Conservation (phyloP, 495 filamentous ascomycete species). For the Hypomontagnella submonticulosa region DNA sequence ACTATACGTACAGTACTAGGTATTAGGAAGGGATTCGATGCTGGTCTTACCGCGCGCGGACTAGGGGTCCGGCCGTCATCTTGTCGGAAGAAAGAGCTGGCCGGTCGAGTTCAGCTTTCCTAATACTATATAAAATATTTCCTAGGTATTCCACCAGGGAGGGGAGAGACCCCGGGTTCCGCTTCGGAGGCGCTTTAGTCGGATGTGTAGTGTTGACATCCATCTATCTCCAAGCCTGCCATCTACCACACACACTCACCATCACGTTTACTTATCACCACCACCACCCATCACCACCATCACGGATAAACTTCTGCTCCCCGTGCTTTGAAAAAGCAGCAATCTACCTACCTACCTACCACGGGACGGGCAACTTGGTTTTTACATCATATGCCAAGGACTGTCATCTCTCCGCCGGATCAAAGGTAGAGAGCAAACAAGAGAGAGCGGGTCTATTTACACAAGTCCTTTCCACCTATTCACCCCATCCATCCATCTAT, state of each 20-base stretch:
- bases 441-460: conserved; percentile 27
- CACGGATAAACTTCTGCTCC: conserved; percentile 8
- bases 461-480: conserved; percentile 9
- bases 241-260: conserved; percentile 32
- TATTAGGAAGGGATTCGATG: no score
- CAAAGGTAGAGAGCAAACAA: conserved; percentile 25
- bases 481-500: conserved; percentile 15
- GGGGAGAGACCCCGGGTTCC: not conserved
- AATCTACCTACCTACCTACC: no score
- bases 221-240: conserved; percentile 27
- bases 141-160: conserved; percentile 4
- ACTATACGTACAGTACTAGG: not conserved
- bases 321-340: conserved; percentile 1
- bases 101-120: no score
- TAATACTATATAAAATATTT: conserved; percentile 2
- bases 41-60: no score
- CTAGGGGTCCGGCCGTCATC: no score
- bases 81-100: no score
- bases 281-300: conserved; percentile 7
- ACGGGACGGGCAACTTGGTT: not conserved
- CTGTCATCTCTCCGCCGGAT: conserved; percentile 9
- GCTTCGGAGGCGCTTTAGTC: conserved; percentile 11
- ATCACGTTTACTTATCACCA: conserved; percentile 29
- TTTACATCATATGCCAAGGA: conserved; percentile 22
- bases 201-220: conserved; percentile 18